A percentile compares a stretch with the other conserved stretches of the same genome.
Evolutionary conservation across 768 basidiomycete genomes (phyloP).

Genomic region (Termitomyces bulborhizus): DNA sequence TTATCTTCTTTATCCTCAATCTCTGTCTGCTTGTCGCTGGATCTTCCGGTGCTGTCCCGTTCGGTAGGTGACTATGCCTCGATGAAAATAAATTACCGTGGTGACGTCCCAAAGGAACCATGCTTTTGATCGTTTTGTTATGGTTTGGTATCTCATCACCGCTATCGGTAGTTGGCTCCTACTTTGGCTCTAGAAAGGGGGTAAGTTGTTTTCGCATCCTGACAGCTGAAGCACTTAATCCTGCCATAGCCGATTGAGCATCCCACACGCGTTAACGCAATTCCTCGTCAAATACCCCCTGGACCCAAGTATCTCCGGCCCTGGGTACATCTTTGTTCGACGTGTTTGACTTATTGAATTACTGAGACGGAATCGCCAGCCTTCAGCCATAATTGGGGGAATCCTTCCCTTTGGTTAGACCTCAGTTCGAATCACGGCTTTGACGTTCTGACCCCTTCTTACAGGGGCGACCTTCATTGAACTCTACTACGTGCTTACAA

Average conservation of each 20-base stretch:
- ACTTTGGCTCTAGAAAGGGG: conserved; percentile 82
- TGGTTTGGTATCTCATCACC: conserved; percentile 97
- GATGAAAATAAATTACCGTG: neutral
- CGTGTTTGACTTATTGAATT: neutral
- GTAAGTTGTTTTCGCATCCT: conserved; percentile 34
- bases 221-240: neutral
- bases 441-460: conserved; percentile 1
- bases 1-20: conserved; percentile 84
- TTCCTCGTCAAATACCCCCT: conserved; percentile 95
- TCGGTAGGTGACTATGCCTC: conserved; percentile 45
- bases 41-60: conserved; percentile 94
- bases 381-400: conserved; percentile 76
- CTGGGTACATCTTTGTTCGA: conserved; percentile 45
- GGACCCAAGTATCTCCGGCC: conserved; percentile 77
- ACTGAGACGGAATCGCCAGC: conserved; percentile 25
- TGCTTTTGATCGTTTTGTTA: conserved; percentile 74
- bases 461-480: conserved; percentile 93
- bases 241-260: conserved; percentile 57
- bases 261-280: conserved; percentile 86
- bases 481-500: conserved; percentile 86
- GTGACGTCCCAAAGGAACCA: conserved; percentile 48
- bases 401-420: conserved; percentile 81
- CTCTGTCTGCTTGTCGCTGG: conserved; percentile 79
- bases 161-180: conserved; percentile 79
- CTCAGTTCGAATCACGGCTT: neutral